Base-by-base conservation (phyloP, 2,329 filamentous ascomycete genomes). In the Fulvia fulva region DNA sequence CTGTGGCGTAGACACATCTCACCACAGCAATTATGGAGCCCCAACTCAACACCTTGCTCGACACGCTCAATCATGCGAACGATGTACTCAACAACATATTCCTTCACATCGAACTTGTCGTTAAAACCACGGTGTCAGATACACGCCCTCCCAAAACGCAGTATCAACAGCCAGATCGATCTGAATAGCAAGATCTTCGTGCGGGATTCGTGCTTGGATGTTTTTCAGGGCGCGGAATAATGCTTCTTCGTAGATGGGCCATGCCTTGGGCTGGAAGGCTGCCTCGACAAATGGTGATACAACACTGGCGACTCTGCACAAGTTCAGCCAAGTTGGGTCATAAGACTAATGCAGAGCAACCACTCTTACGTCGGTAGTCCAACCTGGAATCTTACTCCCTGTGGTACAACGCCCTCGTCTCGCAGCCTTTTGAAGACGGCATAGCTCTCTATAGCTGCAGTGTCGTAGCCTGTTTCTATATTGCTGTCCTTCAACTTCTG, bases 1-100 rank as follows among this genome's bases (percentile, higher is more conserved):
- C 41, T 23, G n/a, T 45, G 9, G n/a, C n/a, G n/a, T 23, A 12
- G n/a, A 3, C 4, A 49, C 26, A n/a, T 43, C 59, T 49, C 23
- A 66, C 77, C 78, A 59, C 80, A 80, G 65, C 78, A 80, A n/a
- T 80, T 68, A 63, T 80, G 78, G 21, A 77, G 71, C 0, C 76
- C 78, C 55, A 80, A 52, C 28, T 76, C 70, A 2, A 78, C 73
- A 56, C 71, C 69, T 4, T 63, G 28, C 21, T 71, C 64, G 12
- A 79, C 67, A 5, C 62, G 62, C 9, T 64, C 59, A 5, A 70
- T 67, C 55, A 77, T 60, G 3, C 68, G 62, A 1, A 63, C 47
- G 5, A 75, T 57, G 12, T 74, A 67, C 5, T 70, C 67, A 6
- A 75, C 57, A 11, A 77, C 63, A 1, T 71, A 72, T 19, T 72